Conservation (phyloP, 495 filamentous ascomycete species). For the Aspergillus sparsus region DNA sequence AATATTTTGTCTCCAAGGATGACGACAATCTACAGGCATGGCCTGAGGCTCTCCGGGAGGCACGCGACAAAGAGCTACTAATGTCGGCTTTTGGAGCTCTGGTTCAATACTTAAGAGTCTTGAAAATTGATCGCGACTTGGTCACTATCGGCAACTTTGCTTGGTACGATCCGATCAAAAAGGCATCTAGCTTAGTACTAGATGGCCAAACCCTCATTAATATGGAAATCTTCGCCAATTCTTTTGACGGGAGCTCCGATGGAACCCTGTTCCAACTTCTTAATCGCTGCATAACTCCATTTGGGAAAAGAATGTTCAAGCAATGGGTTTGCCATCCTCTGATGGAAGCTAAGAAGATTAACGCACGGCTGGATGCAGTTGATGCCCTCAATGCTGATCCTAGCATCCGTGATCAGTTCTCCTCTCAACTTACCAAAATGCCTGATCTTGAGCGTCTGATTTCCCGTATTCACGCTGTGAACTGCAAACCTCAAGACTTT, state of each 20-base stretch:
- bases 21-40: slow-evolving; percentile 68
- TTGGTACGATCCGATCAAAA: slow-evolving; percentile 92
- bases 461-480: slow-evolving; percentile 89
- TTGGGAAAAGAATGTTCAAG: slow-evolving; percentile 93
- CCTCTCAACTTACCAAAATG: slow-evolving; percentile 80
- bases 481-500: slow-evolving; percentile 87
- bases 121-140: slow-evolving; percentile 87
- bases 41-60: slow-evolving; percentile 73
- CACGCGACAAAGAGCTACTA: slow-evolving; percentile 74
- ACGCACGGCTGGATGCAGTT: slow-evolving; percentile 93
- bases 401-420: slow-evolving; percentile 77
- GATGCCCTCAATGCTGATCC: slow-evolving; percentile 86
- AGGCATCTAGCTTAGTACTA: slow-evolving; percentile 87
- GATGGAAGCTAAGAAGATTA: slow-evolving; percentile 81
- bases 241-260: slow-evolving; percentile 77
- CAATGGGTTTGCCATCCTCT: slow-evolving; percentile 98
- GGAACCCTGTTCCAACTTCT: slow-evolving; percentile 89
- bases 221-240: slow-evolving; percentile 95
- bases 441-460: slow-evolving; percentile 94
- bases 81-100: slow-evolving; percentile 95
- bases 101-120: slow-evolving; percentile 78
- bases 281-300: slow-evolving; percentile 94
- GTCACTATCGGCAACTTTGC: slow-evolving; percentile 89
- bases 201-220: slow-evolving; percentile 98
- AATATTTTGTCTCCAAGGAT: slow-evolving; percentile 72